Evolutionary conservation across 1,139 yeast genomes (phyloP), one percentile per base, ranked within the genome.

Genomic region (Kluyveromyces sp.): DNA sequence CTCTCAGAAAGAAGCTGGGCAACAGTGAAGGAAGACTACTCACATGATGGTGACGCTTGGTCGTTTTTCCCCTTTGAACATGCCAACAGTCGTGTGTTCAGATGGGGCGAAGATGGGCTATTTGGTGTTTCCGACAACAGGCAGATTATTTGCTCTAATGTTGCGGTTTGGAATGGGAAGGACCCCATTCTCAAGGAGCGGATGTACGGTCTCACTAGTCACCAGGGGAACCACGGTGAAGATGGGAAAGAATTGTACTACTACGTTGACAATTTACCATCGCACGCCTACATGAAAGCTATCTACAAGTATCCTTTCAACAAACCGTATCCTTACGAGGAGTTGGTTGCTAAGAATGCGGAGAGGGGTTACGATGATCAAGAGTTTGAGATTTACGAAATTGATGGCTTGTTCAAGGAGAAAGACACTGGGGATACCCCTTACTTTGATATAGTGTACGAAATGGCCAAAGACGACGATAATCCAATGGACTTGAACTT

Each of bases 101-200:
- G 97, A 46, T 90, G 97, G 97, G 96, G 96, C 42, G 97, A 90
- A 66, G 97, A 90, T 63, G 97, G 97, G 3, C 72, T 90, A 57
- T 95, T 95, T 7, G 97, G 97, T 46, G 85, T 88, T 25, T 78
- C 87, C 50, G 97, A 90, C 63, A 80, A 87, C 54, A 90, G 87
- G 58, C 96, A 87, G 63, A 67, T 78, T 58, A 71, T 87, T 46
- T 84, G 95, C 63, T 67, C 87, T 54, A 77, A 88, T 34, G 73
- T 89, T 71, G 96, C 90, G 1, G 72, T 90, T 52, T 90, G 97
- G 97, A 90, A 90, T 68, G 96, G 85, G 51, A 74, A 87, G 58
- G 97, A 90, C 65, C 83, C 78, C 37, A 78, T 89, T 55, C 74
- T 90, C 63, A 90, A 90, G 66, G 97, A 90, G 64, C 82, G 89